Percentiles rank a stretch among this genome's conserved stretches.
phyloP scores from a whole-genome alignment of 2,329 filamentous ascomycete genomes.

The Aspergillus niger region DNA sequence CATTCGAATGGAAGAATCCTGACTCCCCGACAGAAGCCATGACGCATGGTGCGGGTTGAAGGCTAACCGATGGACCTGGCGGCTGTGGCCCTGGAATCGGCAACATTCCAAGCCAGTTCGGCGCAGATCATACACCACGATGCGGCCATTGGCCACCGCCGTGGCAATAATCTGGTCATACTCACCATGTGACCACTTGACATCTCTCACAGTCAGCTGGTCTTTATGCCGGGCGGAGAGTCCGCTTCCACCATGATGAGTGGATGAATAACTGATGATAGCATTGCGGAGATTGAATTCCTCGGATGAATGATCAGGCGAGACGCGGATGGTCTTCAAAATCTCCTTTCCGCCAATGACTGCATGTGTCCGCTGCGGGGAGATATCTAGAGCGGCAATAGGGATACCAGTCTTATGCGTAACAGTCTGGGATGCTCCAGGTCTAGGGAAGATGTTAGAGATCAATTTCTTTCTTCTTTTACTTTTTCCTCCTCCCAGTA shows the following conservation, averaged over 20 bases:
- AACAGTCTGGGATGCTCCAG: constrained; percentile 56
- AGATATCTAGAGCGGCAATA: constrained; percentile 65
- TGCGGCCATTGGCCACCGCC: constrained; percentile 65
- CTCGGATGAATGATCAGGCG: constrained; percentile 59
- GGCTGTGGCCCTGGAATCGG: constrained; percentile 64
- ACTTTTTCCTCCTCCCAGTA: background rate
- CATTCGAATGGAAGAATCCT: constrained; percentile 64
- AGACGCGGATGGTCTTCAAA: constrained; percentile 64
- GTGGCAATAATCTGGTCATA: constrained; percentile 64
- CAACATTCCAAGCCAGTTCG: constrained; percentile 62
- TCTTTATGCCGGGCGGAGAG: constrained; percentile 56
- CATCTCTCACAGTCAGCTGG: constrained; percentile 64
- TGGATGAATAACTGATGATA: constrained; percentile 59
- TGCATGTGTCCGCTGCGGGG: constrained; percentile 63
- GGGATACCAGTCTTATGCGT: constrained; percentile 66
- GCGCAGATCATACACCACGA: constrained; percentile 66
- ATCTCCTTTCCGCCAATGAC: constrained; percentile 67
- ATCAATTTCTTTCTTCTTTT: background rate
- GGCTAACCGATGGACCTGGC: constrained; percentile 66
- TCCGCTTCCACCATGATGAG: constrained; percentile 49
- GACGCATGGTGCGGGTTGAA: constrained; percentile 65
- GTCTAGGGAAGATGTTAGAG: constrained; percentile 35
- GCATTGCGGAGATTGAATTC: constrained; percentile 65
- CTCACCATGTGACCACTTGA: constrained; percentile 67
- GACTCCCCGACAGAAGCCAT: constrained; percentile 64